phyloP scores from a whole-genome alignment of 768 basidiomycete species.

The Tulasnella sp. region DNA sequence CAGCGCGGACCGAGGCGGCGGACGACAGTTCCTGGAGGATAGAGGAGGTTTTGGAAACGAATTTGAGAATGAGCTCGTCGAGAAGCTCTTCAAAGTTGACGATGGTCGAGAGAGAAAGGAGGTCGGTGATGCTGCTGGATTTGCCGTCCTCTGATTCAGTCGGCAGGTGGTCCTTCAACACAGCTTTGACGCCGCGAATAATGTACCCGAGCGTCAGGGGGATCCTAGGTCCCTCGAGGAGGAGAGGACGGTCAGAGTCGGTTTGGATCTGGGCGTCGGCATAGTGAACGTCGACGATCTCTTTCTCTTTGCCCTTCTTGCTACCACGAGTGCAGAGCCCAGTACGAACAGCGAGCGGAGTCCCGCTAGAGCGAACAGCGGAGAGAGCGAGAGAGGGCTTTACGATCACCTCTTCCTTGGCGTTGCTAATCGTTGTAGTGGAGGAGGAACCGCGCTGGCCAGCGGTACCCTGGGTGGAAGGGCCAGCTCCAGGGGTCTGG shows the following conservation, averaged over 20 bases:
- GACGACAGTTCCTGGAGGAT: constrained; percentile 11
- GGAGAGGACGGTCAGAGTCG: background rate
- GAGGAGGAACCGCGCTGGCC: background rate
- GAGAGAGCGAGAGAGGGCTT: constrained; percentile 6
- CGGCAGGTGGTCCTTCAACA: constrained; percentile 1
- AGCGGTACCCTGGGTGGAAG: constrained; percentile 9
- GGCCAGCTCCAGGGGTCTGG: constrained; percentile 24
- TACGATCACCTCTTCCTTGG: background rate
- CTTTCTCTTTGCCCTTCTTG: constrained; percentile 24
- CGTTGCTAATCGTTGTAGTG: background rate
- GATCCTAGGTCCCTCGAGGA: constrained; percentile 14
- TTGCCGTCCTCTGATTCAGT: background rate
- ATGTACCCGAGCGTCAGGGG: constrained; percentile 1
- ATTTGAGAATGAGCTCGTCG: background rate
- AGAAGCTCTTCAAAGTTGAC: constrained; percentile 20
- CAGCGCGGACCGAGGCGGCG: background rate
- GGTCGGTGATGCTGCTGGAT: constrained; percentile 8
- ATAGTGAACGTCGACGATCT: constrained; percentile 13
- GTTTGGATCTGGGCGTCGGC: background rate
- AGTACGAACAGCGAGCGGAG: background rate
- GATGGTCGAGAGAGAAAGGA: constrained; percentile 1
- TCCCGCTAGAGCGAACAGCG: background rate
- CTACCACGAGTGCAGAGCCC: constrained; percentile 13
- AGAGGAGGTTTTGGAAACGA: constrained; percentile 12
- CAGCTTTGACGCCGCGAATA: constrained; percentile 10